Percentiles rank a stretch among this genome's conserved stretches.
phyloP scores from a whole-genome alignment of 257 asterid species.

The Solanum peruvianum region DNA sequence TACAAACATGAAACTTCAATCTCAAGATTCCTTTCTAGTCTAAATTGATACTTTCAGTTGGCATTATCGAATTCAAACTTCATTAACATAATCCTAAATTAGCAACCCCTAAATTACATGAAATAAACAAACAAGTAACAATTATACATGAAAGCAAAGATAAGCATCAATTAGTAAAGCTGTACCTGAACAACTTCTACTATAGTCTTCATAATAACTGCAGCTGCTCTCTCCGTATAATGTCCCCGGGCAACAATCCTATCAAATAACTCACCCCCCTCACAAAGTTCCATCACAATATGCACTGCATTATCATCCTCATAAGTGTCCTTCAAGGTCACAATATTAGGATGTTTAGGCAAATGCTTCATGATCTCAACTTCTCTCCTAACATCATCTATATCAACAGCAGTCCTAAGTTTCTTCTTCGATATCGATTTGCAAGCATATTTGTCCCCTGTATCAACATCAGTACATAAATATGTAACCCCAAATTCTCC shows the following conservation, averaged over 20 bases:
- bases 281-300: slow-evolving; percentile 68
- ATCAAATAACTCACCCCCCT: slow-evolving; percentile 70
- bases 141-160: background rate
- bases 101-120: background rate
- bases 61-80: background rate
- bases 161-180: background rate
- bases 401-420: slow-evolving; percentile 56
- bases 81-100: background rate
- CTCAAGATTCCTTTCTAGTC: background rate
- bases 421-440: slow-evolving; percentile 65
- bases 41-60: background rate
- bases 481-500: slow-evolving; percentile 77
- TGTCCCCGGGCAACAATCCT: slow-evolving; percentile 71
- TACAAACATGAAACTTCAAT: background rate
- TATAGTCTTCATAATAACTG: slow-evolving; percentile 48
- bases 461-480: slow-evolving; percentile 38
- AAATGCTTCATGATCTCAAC: slow-evolving; percentile 64
- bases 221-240: slow-evolving; percentile 69
- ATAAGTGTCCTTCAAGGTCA: slow-evolving; percentile 44
- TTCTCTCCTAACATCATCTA: slow-evolving; percentile 72
- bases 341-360: slow-evolving; percentile 62
- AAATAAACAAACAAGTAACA: background rate
- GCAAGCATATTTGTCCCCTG: slow-evolving; percentile 53
- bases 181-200: slow-evolving; percentile 65
- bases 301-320: slow-evolving; percentile 60